phyloP scores from a whole-genome alignment of 2,329 filamentous ascomycete genomes.

The Alternaria sp. region DNA sequence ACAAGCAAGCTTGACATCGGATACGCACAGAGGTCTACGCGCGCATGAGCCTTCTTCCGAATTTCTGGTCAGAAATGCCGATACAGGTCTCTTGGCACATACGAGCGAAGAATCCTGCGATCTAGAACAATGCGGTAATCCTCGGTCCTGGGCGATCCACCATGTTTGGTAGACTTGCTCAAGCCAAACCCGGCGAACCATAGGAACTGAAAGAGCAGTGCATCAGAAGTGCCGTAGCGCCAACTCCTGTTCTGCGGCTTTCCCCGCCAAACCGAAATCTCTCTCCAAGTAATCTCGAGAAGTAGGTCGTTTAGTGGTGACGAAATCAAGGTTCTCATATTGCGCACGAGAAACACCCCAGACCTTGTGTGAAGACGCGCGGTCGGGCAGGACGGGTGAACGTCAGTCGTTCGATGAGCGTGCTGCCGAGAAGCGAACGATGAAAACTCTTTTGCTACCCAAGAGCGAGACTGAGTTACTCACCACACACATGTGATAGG shows the following conservation, averaged over 20 bases:
- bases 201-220: neutral
- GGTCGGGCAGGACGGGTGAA: slow-evolving; percentile 11
- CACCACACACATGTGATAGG: slow-evolving; percentile 22
- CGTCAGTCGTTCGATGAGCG: slow-evolving; percentile 9
- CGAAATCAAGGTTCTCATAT: slow-evolving; percentile 17
- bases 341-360: slow-evolving; percentile 8
- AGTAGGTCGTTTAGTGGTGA: slow-evolving; percentile 6
- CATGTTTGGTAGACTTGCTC: neutral
- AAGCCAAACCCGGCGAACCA: neutral
- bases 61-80: no score
- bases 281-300: neutral
- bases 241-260: slow-evolving; percentile 14
- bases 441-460: slow-evolving; percentile 30
- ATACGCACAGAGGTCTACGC: neutral
- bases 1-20: neutral
- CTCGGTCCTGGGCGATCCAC: neutral
- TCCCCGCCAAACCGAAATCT: slow-evolving; percentile 7
- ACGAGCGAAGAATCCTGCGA: neutral
- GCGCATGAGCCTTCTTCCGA: neutral
- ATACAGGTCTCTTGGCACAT: neutral
- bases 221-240: neutral
- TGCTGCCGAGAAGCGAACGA: slow-evolving; percentile 18
- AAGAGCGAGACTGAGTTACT: slow-evolving; percentile 11
- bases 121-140: neutral
- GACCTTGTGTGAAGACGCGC: slow-evolving; percentile 19